Conservation (phyloP, 148 eudicot genomes). For the Fagopyrum esculentum region DNA sequence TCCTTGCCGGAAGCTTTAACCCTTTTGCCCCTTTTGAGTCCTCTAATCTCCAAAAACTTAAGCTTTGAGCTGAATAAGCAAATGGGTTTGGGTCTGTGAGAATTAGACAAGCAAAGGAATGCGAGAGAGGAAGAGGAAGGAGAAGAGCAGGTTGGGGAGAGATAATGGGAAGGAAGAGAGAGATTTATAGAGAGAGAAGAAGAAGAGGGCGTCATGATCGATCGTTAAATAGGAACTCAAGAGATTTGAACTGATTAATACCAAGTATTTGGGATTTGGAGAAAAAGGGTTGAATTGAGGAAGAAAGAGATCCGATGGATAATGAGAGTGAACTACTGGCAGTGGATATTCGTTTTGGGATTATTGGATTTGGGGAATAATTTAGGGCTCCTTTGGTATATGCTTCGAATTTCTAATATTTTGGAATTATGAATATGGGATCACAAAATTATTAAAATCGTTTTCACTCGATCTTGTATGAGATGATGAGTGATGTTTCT, state of each 20-base stretch:
- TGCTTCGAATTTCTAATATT: slow-evolving; percentile 8
- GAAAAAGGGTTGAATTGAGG: background rate
- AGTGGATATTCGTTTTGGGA: slow-evolving; percentile 17
- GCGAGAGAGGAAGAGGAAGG: slow-evolving; percentile 15
- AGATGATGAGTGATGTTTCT: too few species aligned
- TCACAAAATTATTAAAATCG: too few species aligned
- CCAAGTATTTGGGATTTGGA: background rate
- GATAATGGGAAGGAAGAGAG: slow-evolving; percentile 16
- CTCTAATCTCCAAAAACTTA: slow-evolving; percentile 22
- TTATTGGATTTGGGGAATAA: slow-evolving; percentile 9
- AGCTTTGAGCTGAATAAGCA: slow-evolving; percentile 16
- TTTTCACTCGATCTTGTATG: too few species aligned
- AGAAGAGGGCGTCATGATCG: slow-evolving; percentile 22
- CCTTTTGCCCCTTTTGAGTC: slow-evolving; percentile 16
- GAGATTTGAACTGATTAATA: background rate
- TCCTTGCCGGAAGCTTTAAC: slow-evolving; percentile 19
- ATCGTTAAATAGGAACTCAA: slow-evolving; percentile 1
- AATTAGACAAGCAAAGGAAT: background rate
- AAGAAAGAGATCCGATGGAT: slow-evolving; percentile 11
- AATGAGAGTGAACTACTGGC: background rate
- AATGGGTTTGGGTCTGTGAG: slow-evolving; percentile 24
- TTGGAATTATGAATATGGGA: background rate
- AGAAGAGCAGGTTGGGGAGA: slow-evolving; percentile 11
- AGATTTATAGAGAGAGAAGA: slow-evolving; percentile 42
- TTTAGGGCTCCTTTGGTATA: slow-evolving; percentile 14